Evolutionary conservation across 257 asterid genomes (phyloP), one percentile per base, ranked within the genome.

Genomic region (Solanum tarijense): DNA sequence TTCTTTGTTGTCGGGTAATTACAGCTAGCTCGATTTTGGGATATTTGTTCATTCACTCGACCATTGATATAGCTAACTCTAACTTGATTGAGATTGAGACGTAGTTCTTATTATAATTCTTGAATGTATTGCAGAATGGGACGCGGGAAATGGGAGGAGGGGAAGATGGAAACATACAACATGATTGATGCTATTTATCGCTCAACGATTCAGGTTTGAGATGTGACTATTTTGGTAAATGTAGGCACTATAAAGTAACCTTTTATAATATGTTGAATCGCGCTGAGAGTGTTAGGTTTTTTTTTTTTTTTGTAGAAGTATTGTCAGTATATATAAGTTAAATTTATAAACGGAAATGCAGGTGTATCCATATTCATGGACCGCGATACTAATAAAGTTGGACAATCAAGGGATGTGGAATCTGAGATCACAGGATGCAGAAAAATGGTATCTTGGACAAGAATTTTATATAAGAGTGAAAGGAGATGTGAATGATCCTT

Each of bases 391-490:
- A 41, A 43, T 91, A 35, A 68, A 90, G 68, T 38, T 91, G 68
- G 93, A 92, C 87, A 90, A 89, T 55, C 13, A 34, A 35, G 91
- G 92, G 84, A 83, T 91, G 52, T 90, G 94, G 91, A 92, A 90
- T 60, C 55, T 92, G 89, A 83, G 92, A 86, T 88, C 93, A 78
- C 90, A 87, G 18, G 90, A 89, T 73, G 91, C 90, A 38, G 91
- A 90, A 36, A 87, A 85, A 29, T 83, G 89, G 90, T 84, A 90
- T 58, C 46, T 89, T 31, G 93, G 92, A 7, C 94, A 87, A 89
- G 90, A 91, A 69, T 5, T 90, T 6, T 90, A 90, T 62, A 31
- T 90, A 10, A 88, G 90, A 65, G 93, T 92, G 83, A 88, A 65
- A 65, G 71, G 32, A 65, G 71, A 65, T 65, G 71, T 65, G 71